Evolutionary conservation across 2,329 filamentous ascomycete species (phyloP), one percentile per base, ranked within the genome.

Genomic region (Eutypella sp.): DNA sequence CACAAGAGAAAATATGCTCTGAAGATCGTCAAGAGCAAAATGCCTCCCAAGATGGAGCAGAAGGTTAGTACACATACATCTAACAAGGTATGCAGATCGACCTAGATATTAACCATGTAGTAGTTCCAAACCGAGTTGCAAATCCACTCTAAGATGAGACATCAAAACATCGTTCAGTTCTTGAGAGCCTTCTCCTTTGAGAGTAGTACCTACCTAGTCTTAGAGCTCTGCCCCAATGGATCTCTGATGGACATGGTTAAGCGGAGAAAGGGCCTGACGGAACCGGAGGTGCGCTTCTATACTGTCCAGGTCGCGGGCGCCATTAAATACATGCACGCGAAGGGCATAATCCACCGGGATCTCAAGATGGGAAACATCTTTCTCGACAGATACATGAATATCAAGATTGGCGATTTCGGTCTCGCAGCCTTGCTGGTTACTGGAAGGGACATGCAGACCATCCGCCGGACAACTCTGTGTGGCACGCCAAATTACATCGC

Each of bases 291-390:
- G 41, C 82, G 93, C 53, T 89, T 91, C 58, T 96, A 96, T 65
- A 86, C 93, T 50, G 83, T 99, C 34, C 93, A 99, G 67, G 90
- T 96, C 49, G 89, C 92, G 54, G 93, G 93, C 29, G 93, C 93
- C 31, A 92, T 99, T 68, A 97, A 97, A 68, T 99, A 99, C 64
- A 87, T 99, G 74, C 95, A 99, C 67, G 84, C 84, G 60, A 87
- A 95, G 63, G 93, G 92, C 54, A 95, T 99, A 51, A 96, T 97
- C 41, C 93, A 99, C 67, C 83, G 93, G 41, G 93, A 99, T 67
- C 70, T 99, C 57, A 99, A 99, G 70, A 97, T 96, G 75, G 95
- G 93, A 41, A 99, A 99, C 65, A 85, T 99, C 55, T 99, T 99
- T 60, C 76, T 99, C 43, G 93, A 99, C 65, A 81, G 82, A 44